These are phyloP conservation scores for Venturia aucupariae DNA, from an alignment of 2,329 filamentous ascomycete genomes.

Conservation along the genomic window DNA sequence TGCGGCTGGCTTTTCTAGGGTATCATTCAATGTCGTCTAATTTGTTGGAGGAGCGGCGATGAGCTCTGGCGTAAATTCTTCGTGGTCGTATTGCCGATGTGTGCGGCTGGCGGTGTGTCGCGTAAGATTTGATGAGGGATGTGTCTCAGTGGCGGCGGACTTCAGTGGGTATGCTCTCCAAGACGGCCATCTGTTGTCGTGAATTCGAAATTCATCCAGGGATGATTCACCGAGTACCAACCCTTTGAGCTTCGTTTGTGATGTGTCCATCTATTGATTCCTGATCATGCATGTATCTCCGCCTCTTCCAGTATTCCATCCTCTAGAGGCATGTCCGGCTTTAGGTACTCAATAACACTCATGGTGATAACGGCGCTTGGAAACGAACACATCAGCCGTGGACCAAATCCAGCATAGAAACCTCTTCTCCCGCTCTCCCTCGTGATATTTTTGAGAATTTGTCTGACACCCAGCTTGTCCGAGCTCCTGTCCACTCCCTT, in stretches of 20 bases:
- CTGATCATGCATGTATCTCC: neutral
- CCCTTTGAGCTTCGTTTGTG: neutral
- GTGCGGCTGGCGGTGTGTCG: neutral
- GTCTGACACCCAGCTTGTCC: neutral
- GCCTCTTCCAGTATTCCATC: neutral
- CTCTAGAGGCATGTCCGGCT: conserved; percentile 7
- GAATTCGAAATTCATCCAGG: neutral
- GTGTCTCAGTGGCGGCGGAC: neutral
- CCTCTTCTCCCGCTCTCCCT: conserved; percentile 8
- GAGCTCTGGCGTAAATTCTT: neutral
- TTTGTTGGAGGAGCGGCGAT: neutral
- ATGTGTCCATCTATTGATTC: neutral
- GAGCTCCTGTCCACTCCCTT: neutral
- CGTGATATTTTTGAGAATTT: conserved; percentile 5
- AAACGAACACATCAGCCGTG: conserved; percentile 5
- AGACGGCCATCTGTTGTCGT: neutral
- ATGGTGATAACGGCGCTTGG: conserved; percentile 6
- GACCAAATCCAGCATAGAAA: conserved; percentile 5
- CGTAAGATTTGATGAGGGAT: neutral
- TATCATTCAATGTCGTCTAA: neutral
- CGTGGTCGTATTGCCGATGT: neutral
- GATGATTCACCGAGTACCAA: neutral
- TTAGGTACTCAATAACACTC: conserved; percentile 8
- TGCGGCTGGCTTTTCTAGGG: neutral
- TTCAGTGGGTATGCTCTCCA: neutral